Evolutionary conservation across 441 rosid species (phyloP), one percentile per base, ranked within the genome.

Genomic region (Arabidopsis hybrid): DNA sequence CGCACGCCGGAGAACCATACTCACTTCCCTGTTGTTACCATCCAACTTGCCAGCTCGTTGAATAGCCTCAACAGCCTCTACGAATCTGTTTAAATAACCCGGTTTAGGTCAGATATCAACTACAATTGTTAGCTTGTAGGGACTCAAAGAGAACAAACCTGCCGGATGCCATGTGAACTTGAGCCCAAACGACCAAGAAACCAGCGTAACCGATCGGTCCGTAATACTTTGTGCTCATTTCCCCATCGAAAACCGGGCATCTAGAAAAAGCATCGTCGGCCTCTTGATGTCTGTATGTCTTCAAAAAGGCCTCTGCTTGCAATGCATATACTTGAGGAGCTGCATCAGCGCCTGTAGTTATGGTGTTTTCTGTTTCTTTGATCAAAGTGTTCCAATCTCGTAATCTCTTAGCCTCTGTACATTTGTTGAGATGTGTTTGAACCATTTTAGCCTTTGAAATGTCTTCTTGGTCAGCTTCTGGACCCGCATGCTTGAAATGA

Each of bases 221-320:
- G 42, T 89, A 90, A 75, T 84, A 88, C 49, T 79, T 87, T 1
- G 95, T 92, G 49, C 89, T 85, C 38, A 79, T 83, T 66, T 88
- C 94, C 0, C 62, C 82, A 4, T 80, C 83, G 29, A 88, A 92
- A 43, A 80, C 72, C 0, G 99, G 93, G 55, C 87, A 84, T 11
- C 69, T 83, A 8, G 61, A 69, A 81, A 91, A 60, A 69, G 82
- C 81, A 40, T 87, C 85, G 7, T 83, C 89, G 1, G 99, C 99
- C 17, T 91, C 92, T 75, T 90, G 91, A 75, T 92, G 94, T 80
- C 80, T 89, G 12, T 76, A 80, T 14, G 82, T 83, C 81, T 79
- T 95, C 60, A 95, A 32, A 29, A 81, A 80, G 6, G 97, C 99
- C 84, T 95, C 99, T 49, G 97, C 94, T 90, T 92, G 91, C 79